Base-by-base conservation (phyloP, 768 basidiomycete genomes). In the Trichaptum fuscoviolaceum region DNA sequence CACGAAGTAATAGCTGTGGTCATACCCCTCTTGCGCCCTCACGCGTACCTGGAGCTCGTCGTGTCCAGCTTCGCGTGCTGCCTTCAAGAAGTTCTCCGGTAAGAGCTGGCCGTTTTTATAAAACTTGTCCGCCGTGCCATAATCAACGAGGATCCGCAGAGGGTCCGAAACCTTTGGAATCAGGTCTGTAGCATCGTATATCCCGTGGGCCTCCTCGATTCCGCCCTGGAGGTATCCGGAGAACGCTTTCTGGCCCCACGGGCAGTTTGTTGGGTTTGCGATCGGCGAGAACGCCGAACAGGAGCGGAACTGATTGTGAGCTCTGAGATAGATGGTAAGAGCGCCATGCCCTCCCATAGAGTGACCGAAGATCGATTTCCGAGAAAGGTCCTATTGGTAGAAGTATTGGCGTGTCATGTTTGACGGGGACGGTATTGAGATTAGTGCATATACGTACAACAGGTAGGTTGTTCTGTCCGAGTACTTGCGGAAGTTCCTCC, bases 271-370 rank as follows among this genome's bases (percentile, higher is more conserved):
- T 0, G 96, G 95, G 77, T 98, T 98, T 63, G 88, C 81, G 64
- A 93, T 87, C 1, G 92, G 91, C 34, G 93, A 80, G 74, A 99
- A 98, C 0, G 94, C 96, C 7, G 94, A 96, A 7, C 85, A 92
- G 23, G 95, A 96, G 64, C 87, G 86, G 78, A 91, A 99, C 69
- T 84, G 83, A 74, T 86, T 87, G 63, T 80, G 74, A 35, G 93
- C 89, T 65, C 87, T 82, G 59, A 99, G 88, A 77, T 98, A 98
- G 52, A 98, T 78, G 18, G 91, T 91, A 27, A 99, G 83, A 15
- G 97, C 95, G 8, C 97, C 97, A 73, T 97, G 95, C 1, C 97
- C 97, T 66, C 93, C 94, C 97, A 99, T 99, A 59, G 92, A 95
- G 77, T 99, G 97, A 10, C 97, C 97, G 73, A 94, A 91, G 72